A percentile compares a stretch with the other conserved stretches of the same genome.
These are phyloP conservation scores for Penicillium sp. DNA, from an alignment of 2,329 filamentous ascomycete genomes.

Conservation along the genomic window DNA sequence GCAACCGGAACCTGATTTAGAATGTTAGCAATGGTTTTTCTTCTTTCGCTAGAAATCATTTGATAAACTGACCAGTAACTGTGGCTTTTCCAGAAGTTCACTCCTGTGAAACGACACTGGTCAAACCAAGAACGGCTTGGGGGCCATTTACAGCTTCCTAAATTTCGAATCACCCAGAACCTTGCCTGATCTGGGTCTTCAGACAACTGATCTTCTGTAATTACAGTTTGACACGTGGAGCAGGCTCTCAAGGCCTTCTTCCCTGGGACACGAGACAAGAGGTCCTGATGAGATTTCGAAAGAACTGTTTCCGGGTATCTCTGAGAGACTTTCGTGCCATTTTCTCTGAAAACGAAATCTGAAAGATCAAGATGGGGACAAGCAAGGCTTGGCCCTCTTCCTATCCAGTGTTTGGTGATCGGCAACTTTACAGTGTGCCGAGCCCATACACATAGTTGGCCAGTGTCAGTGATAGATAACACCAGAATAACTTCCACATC, in stretches of 20 bases:
- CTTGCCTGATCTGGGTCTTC: conserved; percentile 3
- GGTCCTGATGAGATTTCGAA: conserved; percentile 2
- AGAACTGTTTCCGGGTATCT: neutral
- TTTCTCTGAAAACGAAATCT: neutral
- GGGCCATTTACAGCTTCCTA: conserved; percentile 7
- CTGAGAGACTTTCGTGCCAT: conserved; percentile 1
- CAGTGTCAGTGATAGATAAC: too few relatives aligned
- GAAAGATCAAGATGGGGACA: conserved; percentile 9
- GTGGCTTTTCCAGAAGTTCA: neutral
- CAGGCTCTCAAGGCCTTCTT: conserved; percentile 5
- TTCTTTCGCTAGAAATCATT: conserved; percentile 1
- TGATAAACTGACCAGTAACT: conserved; percentile 2
- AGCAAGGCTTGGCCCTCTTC: conserved; percentile 5
- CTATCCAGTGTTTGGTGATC: too few relatives aligned
- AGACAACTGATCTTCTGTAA: conserved; percentile 1
- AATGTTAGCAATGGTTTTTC: neutral
- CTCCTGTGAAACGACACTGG: conserved; percentile 9
- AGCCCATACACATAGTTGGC: too few relatives aligned
- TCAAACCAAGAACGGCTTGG: conserved; percentile 4
- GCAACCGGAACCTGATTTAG: conserved; percentile 1
- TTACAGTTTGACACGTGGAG: conserved; percentile 1
- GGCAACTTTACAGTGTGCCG: too few relatives aligned
- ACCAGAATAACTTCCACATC: too few relatives aligned
- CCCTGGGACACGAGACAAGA: neutral
- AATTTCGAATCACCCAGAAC: conserved; percentile 4